Conservation (phyloP, 805 yeast species). For the Maudiozyma bulderi region DNA sequence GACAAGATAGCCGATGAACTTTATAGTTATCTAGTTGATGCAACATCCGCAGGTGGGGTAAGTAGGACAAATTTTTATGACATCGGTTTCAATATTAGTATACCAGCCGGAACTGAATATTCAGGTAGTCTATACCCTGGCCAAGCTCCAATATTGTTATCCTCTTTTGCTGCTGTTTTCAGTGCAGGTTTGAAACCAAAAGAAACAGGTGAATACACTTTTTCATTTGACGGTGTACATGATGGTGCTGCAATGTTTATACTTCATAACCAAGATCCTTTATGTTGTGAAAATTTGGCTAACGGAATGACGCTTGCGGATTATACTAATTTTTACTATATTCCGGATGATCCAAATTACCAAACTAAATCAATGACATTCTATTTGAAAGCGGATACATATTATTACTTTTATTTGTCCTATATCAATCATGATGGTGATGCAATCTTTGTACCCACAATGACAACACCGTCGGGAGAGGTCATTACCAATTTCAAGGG, state of each 20-base stretch:
- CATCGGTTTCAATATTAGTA: neutral
- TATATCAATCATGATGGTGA: neutral
- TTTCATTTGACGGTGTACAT: neutral
- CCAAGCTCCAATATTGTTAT: neutral
- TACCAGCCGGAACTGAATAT: neutral
- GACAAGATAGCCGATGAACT: neutral
- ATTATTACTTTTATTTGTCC: neutral
- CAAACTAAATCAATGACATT: neutral
- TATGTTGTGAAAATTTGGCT: neutral
- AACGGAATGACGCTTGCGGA: neutral
- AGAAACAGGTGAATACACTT: neutral
- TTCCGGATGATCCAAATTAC: neutral
- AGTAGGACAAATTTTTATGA: neutral
- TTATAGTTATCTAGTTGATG: neutral
- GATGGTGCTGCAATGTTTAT: neutral
- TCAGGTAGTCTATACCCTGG: neutral
- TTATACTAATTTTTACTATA: neutral
- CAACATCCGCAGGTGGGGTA: neutral
- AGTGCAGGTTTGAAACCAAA: neutral
- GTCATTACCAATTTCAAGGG: neutral
- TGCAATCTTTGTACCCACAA: neutral
- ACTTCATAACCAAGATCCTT: neutral
- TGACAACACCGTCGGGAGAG: neutral
- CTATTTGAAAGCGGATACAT: neutral
- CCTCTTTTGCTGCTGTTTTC: neutral